Evolutionary conservation across 2,329 filamentous ascomycete species (phyloP), one percentile per base, ranked within the genome.

Genomic region (Cytospora piceae): DNA sequence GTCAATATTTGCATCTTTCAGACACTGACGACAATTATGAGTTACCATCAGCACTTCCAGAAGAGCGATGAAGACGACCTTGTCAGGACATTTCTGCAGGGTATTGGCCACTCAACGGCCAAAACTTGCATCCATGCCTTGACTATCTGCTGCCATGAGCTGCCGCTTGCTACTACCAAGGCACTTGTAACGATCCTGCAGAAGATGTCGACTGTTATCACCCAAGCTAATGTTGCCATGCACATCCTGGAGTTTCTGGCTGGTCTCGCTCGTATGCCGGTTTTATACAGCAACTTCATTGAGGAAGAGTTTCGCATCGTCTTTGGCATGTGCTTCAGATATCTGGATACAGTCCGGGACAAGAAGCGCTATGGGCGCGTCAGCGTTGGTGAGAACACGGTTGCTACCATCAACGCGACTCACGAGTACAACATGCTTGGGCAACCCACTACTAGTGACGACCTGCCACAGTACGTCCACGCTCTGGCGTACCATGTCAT

Each of bases 201-300:
- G 72, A 94, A 93, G 74, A 96, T 99, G 92, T 90, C 94, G 1
- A 92, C 94, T 71, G 96, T 97, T 73, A 96, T 99, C 73, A 98
- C 95, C 0, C 94, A 97, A 72, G 89, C 93, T 8, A 88, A 94
- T 64, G 90, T 97, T 42, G 93, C 94, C 12, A 90, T 97, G 68
- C 95, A 99, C 74, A 96, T 99, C 67, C 82, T 99, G 58, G 95
- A 99, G 74, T 98, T 99, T 73, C 81, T 99, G n/a, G 91, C 92
- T 12, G 90, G 93, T 58, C 84, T 99, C 32, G 93, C 94, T 61
- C 89, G 94, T 42, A 81, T 97, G 65, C 92, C 92, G 12, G 87
- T 92, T 67, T 84, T 97, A 1, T 96, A 94, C 74, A 88, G 92
- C 73, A 96, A 97, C 73, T 92, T 97, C 74, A 87, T 92, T 60